Percentiles rank a stretch among this genome's conserved stretches.
Evolutionary conservation across 768 basidiomycete genomes (phyloP).

Genomic region (Suillus ampliporus): DNA sequence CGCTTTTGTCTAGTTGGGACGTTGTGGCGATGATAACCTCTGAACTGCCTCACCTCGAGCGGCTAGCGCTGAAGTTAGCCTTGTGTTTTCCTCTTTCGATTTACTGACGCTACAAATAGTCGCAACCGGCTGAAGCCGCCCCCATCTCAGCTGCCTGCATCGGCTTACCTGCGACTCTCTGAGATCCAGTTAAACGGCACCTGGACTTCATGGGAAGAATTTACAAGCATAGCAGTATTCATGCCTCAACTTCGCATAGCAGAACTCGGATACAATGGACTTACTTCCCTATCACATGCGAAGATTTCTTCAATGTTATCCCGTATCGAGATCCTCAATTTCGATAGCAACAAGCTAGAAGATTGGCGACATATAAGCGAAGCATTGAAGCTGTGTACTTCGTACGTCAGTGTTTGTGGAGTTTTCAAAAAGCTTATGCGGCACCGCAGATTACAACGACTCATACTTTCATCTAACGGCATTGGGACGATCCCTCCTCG

Average conservation of each 20-base stretch:
- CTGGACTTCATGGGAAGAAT: conserved; percentile 72
- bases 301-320: conserved; percentile 20
- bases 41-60: conserved; percentile 65
- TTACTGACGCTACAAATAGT: conserved; percentile 45
- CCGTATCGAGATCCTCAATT: conserved; percentile 60
- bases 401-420: conserved; percentile 39
- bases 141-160: conserved; percentile 34
- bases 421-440: background rate
- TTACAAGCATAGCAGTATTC: conserved; percentile 50
- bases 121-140: conserved; percentile 66
- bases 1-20: conserved; percentile 75
- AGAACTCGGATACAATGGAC: conserved; percentile 75
- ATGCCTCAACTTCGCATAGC: conserved; percentile 62
- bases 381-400: conserved; percentile 48
- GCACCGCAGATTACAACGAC: conserved; percentile 55
- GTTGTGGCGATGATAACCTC: conserved; percentile 63
- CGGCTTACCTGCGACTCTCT: conserved; percentile 55
- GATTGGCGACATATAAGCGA: conserved; percentile 60
- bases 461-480: conserved; percentile 70
- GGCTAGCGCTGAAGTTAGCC: conserved; percentile 81
- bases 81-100: conserved; percentile 11
- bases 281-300: conserved; percentile 41
- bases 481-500: conserved; percentile 53
- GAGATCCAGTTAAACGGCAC: conserved; percentile 81
- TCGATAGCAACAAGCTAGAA: conserved; percentile 68